These are phyloP conservation scores for Tolypocladium sp. DNA, from an alignment of 2,329 filamentous ascomycete species.

Conservation along the genomic window DNA sequence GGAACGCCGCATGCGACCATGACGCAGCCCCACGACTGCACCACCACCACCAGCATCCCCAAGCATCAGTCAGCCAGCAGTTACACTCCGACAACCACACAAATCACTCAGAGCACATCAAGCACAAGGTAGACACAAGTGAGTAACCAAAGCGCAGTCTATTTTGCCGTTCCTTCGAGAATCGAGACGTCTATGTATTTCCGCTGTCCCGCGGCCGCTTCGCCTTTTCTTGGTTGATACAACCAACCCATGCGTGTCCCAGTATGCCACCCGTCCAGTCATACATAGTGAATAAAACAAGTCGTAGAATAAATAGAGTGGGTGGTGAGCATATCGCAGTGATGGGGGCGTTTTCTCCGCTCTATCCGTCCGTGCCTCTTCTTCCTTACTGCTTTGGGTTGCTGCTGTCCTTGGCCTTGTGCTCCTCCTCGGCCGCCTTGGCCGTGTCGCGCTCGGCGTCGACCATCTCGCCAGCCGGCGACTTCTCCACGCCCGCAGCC, in stretches of 20 bases:
- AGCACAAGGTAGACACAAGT: not conserved
- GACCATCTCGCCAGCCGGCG: conserved; percentile 42
- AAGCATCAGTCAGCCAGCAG: no score
- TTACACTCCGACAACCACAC: no score
- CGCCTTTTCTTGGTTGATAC: not conserved
- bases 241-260: not conserved
- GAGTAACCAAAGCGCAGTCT: not conserved
- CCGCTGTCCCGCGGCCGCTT: not conserved
- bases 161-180: not conserved
- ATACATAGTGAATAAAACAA: not conserved
- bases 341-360: not conserved
- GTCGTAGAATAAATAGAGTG: not conserved
- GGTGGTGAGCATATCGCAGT: not conserved
- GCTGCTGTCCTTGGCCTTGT: conserved; percentile 7
- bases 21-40: not conserved
- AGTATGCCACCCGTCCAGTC: not conserved
- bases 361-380: not conserved
- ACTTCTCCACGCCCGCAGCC: conserved; percentile 35
- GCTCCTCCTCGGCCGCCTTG: conserved; percentile 17
- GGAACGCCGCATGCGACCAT: conserved; percentile 1
- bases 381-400: not conserved
- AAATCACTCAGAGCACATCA: not conserved
- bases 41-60: no score
- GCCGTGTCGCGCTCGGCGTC: conserved; percentile 43
- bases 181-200: not conserved